Percentiles rank a stretch among this genome's conserved stretches.
phyloP scores from a whole-genome alignment of 2,329 filamentous ascomycete species.

The Curvularia sp. region DNA sequence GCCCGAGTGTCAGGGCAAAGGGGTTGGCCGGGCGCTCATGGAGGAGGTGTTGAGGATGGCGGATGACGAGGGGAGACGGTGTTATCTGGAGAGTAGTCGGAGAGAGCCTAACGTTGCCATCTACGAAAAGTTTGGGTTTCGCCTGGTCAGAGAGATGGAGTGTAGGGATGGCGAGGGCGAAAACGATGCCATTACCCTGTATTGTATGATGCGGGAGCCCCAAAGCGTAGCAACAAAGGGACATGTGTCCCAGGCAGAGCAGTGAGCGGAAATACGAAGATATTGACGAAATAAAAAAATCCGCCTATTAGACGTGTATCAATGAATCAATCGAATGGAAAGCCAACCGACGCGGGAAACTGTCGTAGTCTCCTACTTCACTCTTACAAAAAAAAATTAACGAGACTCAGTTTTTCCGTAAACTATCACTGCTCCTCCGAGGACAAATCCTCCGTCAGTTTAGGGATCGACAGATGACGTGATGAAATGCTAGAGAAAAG shows the following conservation, averaged over 20 bases:
- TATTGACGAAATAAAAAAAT: not conserved
- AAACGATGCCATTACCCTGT: constrained; percentile 52
- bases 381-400: too few relatives aligned
- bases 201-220: constrained; percentile 57
- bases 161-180: constrained; percentile 68
- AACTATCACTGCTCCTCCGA: too few relatives aligned
- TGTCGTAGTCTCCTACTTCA: too few relatives aligned
- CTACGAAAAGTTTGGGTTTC: constrained; percentile 74
- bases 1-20: constrained; percentile 69
- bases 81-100: constrained; percentile 75
- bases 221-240: not conserved
- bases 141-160: constrained; percentile 68
- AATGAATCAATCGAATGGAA: too few relatives aligned
- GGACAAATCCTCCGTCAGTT: too few relatives aligned
- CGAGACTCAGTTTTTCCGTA: too few relatives aligned
- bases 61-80: constrained; percentile 68
- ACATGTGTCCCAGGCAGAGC: not conserved
- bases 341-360: too few relatives aligned
- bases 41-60: constrained; percentile 68
- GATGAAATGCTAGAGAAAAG: not conserved
- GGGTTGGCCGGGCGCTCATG: constrained; percentile 71
- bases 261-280: too few relatives aligned
- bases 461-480: not conserved
- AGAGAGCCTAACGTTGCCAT: constrained; percentile 73
- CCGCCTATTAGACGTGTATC: too few relatives aligned